Evolutionary conservation across 768 basidiomycete species (phyloP), one percentile per base, ranked within the genome.

Genomic region (Mycena polygramma): DNA sequence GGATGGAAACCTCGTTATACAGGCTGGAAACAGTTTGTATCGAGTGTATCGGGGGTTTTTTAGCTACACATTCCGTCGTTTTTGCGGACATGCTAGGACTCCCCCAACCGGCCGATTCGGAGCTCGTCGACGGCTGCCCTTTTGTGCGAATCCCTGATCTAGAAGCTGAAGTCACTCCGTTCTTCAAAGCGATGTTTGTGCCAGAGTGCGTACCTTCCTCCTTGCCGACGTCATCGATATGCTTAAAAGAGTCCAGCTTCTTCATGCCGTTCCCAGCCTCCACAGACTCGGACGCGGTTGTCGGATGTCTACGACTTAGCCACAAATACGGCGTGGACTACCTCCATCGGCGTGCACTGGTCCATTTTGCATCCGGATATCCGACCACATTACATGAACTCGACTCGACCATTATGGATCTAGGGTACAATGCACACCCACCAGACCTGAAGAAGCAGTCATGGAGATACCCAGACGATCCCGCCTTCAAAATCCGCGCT

Each of bases 121-220:
- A 62, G 19, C 48, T 62, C 15, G 30, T 62, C 7, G 60, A 62
- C n/a, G 48, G 46, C 20, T 61, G 60, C 15, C 60, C 60, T 17
- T 46, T 60, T 19, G 59, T 60, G 22, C 59, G 24, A 4, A 24
- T 60, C 30, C 46, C 22, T 6, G 59, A 60, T n/a, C 15, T 17
- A 7, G 59, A 39, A 7, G 19, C 7, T 3, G 60, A 62, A 24
- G 60, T 62, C 7, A 51, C 60, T 7, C n/a, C 35, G 13, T 51
- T 61, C 20, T 26, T 49, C 17, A 30, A n/a, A 15, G 59, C 45
- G 24, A 46, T 49, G 1, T 61, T 61, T 20, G 26, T 35, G 30
- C 49, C 59, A 13, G 26, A 20, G 59, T 61, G 14, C 2, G 59
- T 37, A 8, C 20, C 24, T 22, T 2, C 11, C 17, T 17, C 8